These are phyloP conservation scores for Luvunga scandens DNA, from an alignment of 345 rosid species.

Conservation along the genomic window DNA sequence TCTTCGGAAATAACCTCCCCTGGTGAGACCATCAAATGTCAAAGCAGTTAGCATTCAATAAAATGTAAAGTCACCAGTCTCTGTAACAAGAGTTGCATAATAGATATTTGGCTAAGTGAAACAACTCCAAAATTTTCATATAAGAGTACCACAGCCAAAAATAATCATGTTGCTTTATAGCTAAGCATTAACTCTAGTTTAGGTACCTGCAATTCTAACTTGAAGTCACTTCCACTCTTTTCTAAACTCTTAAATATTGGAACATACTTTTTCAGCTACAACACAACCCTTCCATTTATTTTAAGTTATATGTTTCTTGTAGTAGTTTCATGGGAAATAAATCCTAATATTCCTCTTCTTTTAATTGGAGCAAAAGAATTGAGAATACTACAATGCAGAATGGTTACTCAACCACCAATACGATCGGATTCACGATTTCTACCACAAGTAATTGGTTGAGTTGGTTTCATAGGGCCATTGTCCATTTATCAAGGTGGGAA, in stretches of 20 bases:
- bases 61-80: neutral
- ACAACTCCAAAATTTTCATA: neutral
- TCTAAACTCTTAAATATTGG: neutral
- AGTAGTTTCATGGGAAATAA: neutral
- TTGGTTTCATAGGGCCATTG: neutral
- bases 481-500: conserved; percentile 5
- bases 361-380: neutral
- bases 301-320: neutral
- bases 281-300: neutral
- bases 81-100: neutral
- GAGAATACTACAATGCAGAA: neutral
- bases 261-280: neutral
- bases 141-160: neutral
- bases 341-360: neutral
- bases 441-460: neutral
- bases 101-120: neutral
- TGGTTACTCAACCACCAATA: neutral
- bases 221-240: neutral
- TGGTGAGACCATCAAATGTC: conserved; percentile 25
- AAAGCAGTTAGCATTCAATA: conserved; percentile 8
- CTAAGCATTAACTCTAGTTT: neutral
- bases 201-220: neutral
- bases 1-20: conserved; percentile 92
- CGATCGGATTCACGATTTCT: neutral
- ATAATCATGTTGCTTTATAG: neutral